Evolutionary conservation across 2,329 filamentous ascomycete species (phyloP).

Genomic region (Setomelanomma holmii): DNA sequence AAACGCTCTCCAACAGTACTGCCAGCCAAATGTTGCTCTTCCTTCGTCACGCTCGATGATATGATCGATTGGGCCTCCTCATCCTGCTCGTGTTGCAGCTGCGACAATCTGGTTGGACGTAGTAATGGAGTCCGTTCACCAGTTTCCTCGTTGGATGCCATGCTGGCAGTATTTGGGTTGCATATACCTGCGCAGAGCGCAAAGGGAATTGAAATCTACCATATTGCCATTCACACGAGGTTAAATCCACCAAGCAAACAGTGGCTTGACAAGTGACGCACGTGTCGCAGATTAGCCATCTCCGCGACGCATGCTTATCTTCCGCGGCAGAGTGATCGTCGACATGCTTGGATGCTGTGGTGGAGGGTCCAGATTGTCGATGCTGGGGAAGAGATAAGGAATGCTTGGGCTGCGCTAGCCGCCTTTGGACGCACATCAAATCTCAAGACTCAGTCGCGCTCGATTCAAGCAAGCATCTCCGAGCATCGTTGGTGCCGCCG

Average conservation of each 20-base stretch:
- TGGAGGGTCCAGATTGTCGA: conserved; percentile 11
- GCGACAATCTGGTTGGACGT: conserved; percentile 37
- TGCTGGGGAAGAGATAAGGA: conserved; percentile 28
- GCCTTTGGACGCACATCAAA: conserved; percentile 8
- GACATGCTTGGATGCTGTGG: conserved; percentile 11
- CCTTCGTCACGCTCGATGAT: conserved; percentile 55
- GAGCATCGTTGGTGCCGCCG: background rate
- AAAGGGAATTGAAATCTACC: background rate
- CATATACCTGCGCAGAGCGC: background rate
- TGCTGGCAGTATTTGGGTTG: background rate
- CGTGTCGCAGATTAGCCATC: background rate
- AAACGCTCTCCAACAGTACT: conserved; percentile 62
- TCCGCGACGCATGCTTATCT: conserved; percentile 18
- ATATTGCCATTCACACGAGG: background rate
- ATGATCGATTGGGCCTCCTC: conserved; percentile 53
- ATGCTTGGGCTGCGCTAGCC: conserved; percentile 14
- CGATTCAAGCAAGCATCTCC: background rate
- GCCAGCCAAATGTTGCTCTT: conserved; percentile 56
- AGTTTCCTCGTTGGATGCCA: conserved; percentile 34
- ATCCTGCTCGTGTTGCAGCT: conserved; percentile 48
- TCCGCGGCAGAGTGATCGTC: conserved; percentile 9
- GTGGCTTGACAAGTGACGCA: conserved; percentile 14
- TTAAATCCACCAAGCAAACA: background rate
- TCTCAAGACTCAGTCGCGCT: background rate
- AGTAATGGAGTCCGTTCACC: conserved; percentile 48